These are phyloP conservation scores for Plectosphaerella plurivora DNA, from an alignment of 2,329 filamentous ascomycete genomes.

Conservation along the genomic window DNA sequence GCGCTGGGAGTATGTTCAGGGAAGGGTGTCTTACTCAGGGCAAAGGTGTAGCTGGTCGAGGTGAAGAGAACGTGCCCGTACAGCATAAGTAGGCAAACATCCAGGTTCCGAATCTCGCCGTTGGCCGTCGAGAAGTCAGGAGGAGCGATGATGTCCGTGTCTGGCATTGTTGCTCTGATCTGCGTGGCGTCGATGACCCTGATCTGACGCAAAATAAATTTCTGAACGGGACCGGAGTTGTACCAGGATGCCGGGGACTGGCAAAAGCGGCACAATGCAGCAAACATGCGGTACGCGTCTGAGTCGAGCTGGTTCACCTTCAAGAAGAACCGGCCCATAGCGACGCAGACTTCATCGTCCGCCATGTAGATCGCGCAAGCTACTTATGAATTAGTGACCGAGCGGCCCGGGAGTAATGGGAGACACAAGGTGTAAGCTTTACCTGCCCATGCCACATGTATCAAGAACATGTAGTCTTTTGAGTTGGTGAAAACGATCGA, in stretches of 20 bases:
- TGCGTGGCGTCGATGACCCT: slow-evolving; percentile 71
- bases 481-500: slow-evolving; percentile 79
- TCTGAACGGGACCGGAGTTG: slow-evolving; percentile 76
- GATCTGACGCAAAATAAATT: slow-evolving; percentile 87
- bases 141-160: slow-evolving; percentile 20
- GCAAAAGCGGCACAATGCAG: slow-evolving; percentile 70
- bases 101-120: slow-evolving; percentile 46
- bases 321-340: slow-evolving; percentile 78
- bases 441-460: slow-evolving; percentile 75
- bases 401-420: neutral
- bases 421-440: slow-evolving; percentile 22
- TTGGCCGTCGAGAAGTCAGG: slow-evolving; percentile 21
- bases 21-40: slow-evolving; percentile 56
- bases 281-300: slow-evolving; percentile 80
- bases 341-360: slow-evolving; percentile 71
- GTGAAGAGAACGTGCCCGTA: slow-evolving; percentile 89
- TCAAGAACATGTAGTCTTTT: slow-evolving; percentile 62
- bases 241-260: slow-evolving; percentile 72
- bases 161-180: slow-evolving; percentile 24
- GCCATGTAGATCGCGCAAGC: slow-evolving; percentile 78
- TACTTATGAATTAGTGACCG: slow-evolving; percentile 22
- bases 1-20: too few relatives aligned
- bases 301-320: slow-evolving; percentile 74
- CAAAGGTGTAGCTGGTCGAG: slow-evolving; percentile 76
- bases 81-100: slow-evolving; percentile 77